Evolutionary conservation across 352 stramenopile genomes (phyloP).

Genomic region (Phytophthora sp.): DNA sequence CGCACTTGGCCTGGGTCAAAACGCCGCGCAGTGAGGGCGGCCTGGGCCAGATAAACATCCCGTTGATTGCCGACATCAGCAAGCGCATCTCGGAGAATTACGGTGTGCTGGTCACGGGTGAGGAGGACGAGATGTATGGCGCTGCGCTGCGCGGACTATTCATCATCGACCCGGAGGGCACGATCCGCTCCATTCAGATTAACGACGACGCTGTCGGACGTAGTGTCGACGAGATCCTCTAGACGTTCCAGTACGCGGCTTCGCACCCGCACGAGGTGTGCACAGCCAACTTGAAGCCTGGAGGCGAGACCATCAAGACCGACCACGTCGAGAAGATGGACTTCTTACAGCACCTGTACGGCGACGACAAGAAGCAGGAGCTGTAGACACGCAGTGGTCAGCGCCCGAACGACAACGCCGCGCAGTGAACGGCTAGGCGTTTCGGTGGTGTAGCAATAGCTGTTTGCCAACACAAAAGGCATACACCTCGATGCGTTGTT

Average conservation of each 20-base stretch:
- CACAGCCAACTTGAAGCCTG: slow-evolving; percentile 87
- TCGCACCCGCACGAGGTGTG: slow-evolving; percentile 85
- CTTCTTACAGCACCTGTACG: slow-evolving; percentile 87
- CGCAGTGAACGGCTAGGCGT: not conserved
- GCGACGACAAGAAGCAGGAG: slow-evolving; percentile 63
- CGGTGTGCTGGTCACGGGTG: slow-evolving; percentile 83
- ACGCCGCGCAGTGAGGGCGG: slow-evolving; percentile 80
- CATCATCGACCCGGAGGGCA: slow-evolving; percentile 86
- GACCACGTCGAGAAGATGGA: slow-evolving; percentile 85
- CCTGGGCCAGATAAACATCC: slow-evolving; percentile 86
- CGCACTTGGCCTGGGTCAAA: slow-evolving; percentile 84
- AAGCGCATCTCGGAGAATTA: slow-evolving; percentile 89
- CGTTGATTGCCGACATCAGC: slow-evolving; percentile 79
- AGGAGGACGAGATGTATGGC: slow-evolving; percentile 81
- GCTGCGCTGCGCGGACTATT: slow-evolving; percentile 80
- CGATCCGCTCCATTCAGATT: slow-evolving; percentile 86
- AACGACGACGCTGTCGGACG: slow-evolving; percentile 85
- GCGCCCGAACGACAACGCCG: too few species aligned
- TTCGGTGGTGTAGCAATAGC: not conserved
- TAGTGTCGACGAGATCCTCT: slow-evolving; percentile 87
- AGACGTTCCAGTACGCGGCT: slow-evolving; percentile 84
- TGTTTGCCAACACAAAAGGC: too few species aligned
- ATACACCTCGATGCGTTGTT: too few species aligned
- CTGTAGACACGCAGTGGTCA: too few species aligned
- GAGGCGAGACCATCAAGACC: slow-evolving; percentile 85